phyloP scores from a whole-genome alignment of 2,329 filamentous ascomycete species.

The Pseudogymnoascus sp. region DNA sequence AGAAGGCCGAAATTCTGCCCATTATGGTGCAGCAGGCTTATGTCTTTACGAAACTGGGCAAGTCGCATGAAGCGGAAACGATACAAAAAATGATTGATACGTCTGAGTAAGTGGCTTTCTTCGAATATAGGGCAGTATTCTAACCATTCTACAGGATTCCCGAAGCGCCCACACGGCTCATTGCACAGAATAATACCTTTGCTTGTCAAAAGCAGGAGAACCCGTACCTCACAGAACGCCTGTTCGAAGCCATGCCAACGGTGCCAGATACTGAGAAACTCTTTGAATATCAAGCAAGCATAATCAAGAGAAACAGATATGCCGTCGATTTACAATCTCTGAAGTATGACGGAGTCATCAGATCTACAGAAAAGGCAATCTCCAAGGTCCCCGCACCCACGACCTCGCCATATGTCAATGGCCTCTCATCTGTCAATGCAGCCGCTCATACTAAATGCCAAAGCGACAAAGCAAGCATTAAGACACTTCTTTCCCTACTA shows the following conservation, averaged over 20 bases:
- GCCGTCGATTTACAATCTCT: slow-evolving; percentile 57
- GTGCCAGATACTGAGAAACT: slow-evolving; percentile 52
- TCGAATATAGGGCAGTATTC: slow-evolving; percentile 14
- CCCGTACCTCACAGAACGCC: slow-evolving; percentile 58
- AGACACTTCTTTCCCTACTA: slow-evolving; percentile 58
- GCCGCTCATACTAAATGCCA: slow-evolving; percentile 62
- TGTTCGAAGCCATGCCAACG: slow-evolving; percentile 46
- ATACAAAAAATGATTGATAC: slow-evolving; percentile 55
- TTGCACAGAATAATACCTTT: slow-evolving; percentile 58
- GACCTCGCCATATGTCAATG: slow-evolving; percentile 42
- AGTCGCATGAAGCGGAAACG: slow-evolving; percentile 54
- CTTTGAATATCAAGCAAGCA: slow-evolving; percentile 62
- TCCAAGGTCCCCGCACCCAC: slow-evolving; percentile 40
- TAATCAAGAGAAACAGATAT: slow-evolving; percentile 54
- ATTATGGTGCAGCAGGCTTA: slow-evolving; percentile 72
- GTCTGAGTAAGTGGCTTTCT: slow-evolving; percentile 43
- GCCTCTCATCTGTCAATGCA: slow-evolving; percentile 58
- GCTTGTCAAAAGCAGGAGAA: slow-evolving; percentile 44
- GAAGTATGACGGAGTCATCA: slow-evolving; percentile 56
- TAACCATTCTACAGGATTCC: slow-evolving; percentile 45
- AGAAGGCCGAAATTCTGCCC: slow-evolving; percentile 63
- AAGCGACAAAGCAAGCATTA: slow-evolving; percentile 59
- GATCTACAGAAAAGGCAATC: slow-evolving; percentile 37
- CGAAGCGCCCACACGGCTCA: slow-evolving; percentile 57
- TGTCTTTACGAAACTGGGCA: slow-evolving; percentile 59